These are phyloP conservation scores for Chaetomiaceae sp. DNA, from an alignment of 2,329 filamentous ascomycete species.

Conservation along the genomic window DNA sequence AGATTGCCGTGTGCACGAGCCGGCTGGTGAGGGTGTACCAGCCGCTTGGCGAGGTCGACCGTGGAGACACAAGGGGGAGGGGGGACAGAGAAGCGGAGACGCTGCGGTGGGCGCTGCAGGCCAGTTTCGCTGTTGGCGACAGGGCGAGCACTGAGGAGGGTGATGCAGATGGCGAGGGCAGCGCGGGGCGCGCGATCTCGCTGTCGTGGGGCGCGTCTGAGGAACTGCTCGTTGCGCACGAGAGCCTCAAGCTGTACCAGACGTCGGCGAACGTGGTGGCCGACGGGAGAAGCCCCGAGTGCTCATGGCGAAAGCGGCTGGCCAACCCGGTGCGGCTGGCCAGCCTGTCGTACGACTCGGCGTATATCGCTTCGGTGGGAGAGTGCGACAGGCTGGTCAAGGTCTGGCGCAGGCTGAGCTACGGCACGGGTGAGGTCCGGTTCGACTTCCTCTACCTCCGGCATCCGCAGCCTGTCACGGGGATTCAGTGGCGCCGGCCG, in stretches of 20 bases:
- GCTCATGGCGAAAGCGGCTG: constrained; percentile 68
- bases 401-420: constrained; percentile 83
- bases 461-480: constrained; percentile 77
- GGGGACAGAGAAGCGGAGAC: constrained; percentile 63
- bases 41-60: constrained; percentile 48
- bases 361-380: constrained; percentile 76
- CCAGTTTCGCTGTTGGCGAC: constrained; percentile 44
- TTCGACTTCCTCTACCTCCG: constrained; percentile 88
- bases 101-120: constrained; percentile 58
- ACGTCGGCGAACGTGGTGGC: constrained; percentile 31
- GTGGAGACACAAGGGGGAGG: no score
- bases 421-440: constrained; percentile 72
- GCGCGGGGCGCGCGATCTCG: constrained; percentile 36
- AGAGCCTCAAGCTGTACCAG: constrained; percentile 61
- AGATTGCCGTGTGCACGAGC: constrained; percentile 70
- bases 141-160: constrained; percentile 17
- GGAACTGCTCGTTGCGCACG: constrained; percentile 75
- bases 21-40: constrained; percentile 68
- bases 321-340: constrained; percentile 70
- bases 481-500: constrained; percentile 78
- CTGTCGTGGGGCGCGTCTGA: constrained; percentile 84
- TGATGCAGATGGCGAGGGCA: constrained; percentile 28
- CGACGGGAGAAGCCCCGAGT: constrained; percentile 33
- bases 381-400: constrained; percentile 78
- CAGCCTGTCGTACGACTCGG: constrained; percentile 77